phyloP scores from a whole-genome alignment of 2,329 filamentous ascomycete genomes.

The Pseudocercospora musae region DNA sequence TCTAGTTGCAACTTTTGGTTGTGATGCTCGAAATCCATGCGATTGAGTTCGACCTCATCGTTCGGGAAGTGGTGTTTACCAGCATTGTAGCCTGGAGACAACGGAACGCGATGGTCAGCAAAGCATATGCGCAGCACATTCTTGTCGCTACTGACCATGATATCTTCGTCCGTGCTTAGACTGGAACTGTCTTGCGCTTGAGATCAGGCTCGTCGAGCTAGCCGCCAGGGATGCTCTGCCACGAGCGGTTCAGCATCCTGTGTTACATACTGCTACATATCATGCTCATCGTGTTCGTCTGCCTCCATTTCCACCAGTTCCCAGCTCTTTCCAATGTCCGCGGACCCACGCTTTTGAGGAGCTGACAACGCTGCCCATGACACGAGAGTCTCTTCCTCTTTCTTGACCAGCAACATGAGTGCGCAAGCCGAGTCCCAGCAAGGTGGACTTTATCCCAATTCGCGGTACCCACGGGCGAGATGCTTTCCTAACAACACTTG shows the following conservation, averaged over 20 bases:
- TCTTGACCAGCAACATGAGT: neutral
- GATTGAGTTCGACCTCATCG: slow-evolving; percentile 32
- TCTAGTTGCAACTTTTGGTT: slow-evolving; percentile 32
- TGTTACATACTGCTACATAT: slow-evolving; percentile 22
- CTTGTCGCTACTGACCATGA: slow-evolving; percentile 18
- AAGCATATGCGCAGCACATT: neutral
- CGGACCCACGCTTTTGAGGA: neutral
- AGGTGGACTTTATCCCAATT: neutral
- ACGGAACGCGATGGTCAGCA: neutral
- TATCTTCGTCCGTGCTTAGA: slow-evolving; percentile 30
- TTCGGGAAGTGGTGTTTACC: slow-evolving; percentile 35
- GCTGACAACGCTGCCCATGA: neutral
- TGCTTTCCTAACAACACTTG: too few species aligned
- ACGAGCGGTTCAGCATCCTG: neutral
- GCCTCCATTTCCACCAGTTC: slow-evolving; percentile 23
- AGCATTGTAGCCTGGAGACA: slow-evolving; percentile 22
- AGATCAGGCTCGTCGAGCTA: slow-evolving; percentile 18
- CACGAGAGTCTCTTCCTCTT: neutral
- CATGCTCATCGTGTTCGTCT: slow-evolving; percentile 26
- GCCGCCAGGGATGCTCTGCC: slow-evolving; percentile 17
- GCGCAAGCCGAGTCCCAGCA: neutral
- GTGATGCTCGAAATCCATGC: slow-evolving; percentile 33
- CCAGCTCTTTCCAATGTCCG: neutral
- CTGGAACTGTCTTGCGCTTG: slow-evolving; percentile 12
- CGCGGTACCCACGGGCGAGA: too few species aligned